Percentiles rank a stretch among this genome's conserved stretches.
Evolutionary conservation across 1,284 basidiomycete genomes (phyloP).

Genomic region (Cryptococcus hybrid): DNA sequence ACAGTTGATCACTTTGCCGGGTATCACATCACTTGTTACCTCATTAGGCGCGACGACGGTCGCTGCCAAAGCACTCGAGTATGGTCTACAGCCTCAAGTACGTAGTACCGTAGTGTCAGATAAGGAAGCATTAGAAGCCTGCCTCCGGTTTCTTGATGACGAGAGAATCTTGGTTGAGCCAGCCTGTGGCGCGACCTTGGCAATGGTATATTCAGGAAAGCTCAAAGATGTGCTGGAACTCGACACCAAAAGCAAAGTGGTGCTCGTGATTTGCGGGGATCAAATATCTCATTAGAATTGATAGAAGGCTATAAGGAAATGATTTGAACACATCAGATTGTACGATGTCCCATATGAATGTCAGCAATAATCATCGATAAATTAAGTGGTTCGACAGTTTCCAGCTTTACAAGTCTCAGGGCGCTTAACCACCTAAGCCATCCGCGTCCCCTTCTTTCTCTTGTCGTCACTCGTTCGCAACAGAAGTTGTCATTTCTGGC

Average conservation of each 20-base stretch:
- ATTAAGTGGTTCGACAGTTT: too few species aligned
- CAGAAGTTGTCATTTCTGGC: too few species aligned
- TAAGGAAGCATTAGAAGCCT: conserved; percentile 25
- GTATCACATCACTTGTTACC: conserved; percentile 30
- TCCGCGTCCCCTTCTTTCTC: too few species aligned
- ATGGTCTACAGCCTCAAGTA: conserved; percentile 14
- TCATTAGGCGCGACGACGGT: conserved; percentile 24
- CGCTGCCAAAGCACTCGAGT: conserved; percentile 18
- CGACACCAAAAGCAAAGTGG: conserved; percentile 7
- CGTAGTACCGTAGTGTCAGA: conserved; percentile 23
- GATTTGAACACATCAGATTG: not conserved
- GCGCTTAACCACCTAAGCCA: too few species aligned
- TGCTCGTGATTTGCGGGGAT: conserved; percentile 22
- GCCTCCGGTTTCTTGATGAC: conserved; percentile 28
- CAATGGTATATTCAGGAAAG: conserved; percentile 20
- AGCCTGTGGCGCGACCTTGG: conserved; percentile 31
- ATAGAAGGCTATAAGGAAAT: conserved; percentile 18
- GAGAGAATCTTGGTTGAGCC: conserved; percentile 33
- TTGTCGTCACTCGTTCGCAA: too few species aligned
- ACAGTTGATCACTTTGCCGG: conserved; percentile 24
- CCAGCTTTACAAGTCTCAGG: too few species aligned
- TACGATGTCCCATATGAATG: too few species aligned
- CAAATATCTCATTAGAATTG: conserved; percentile 20
- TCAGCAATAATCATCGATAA: too few species aligned
- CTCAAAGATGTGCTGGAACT: conserved; percentile 10